These are phyloP conservation scores for Cytospora leucostoma DNA, from an alignment of 2,329 filamentous ascomycete genomes.

Conservation along the genomic window DNA sequence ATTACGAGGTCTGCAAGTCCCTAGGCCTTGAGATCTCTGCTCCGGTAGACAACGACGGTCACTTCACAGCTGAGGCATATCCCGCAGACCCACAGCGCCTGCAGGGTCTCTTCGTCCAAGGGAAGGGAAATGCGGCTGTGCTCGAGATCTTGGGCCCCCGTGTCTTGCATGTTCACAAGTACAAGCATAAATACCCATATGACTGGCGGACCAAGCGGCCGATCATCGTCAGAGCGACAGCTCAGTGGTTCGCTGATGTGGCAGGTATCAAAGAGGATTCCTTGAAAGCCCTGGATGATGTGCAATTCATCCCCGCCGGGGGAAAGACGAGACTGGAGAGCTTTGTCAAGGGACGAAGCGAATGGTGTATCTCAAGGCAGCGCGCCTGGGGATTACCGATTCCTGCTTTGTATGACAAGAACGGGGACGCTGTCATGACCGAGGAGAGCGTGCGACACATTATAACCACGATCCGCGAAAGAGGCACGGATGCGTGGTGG, in stretches of 20 bases:
- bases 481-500: slow-evolving; percentile 94
- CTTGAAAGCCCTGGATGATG: slow-evolving; percentile 66
- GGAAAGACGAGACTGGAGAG: slow-evolving; percentile 76
- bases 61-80: slow-evolving; percentile 78
- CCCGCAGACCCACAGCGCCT: slow-evolving; percentile 68
- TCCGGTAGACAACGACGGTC: slow-evolving; percentile 79
- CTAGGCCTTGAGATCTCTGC: slow-evolving; percentile 74
- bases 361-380: slow-evolving; percentile 98
- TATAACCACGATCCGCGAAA: slow-evolving; percentile 72
- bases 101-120: slow-evolving; percentile 65
- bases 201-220: slow-evolving; percentile 96
- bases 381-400: slow-evolving; percentile 97
- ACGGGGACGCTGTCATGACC: slow-evolving; percentile 75
- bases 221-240: slow-evolving; percentile 86
- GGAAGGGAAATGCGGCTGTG: slow-evolving; percentile 45
- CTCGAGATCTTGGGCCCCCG: slow-evolving; percentile 66
- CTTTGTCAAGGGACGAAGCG: slow-evolving; percentile 83
- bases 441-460: slow-evolving; percentile 81
- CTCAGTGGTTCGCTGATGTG: slow-evolving; percentile 97
- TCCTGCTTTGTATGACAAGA: slow-evolving; percentile 78
- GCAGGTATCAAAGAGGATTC: slow-evolving; percentile 76
- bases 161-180: slow-evolving; percentile 69
- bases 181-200: slow-evolving; percentile 93
- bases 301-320: slow-evolving; percentile 76
- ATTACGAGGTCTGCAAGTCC: slow-evolving; percentile 78